These are phyloP conservation scores for Plasmodium relictum DNA, from an alignment of 169 alveolate species.

Conservation along the genomic window DNA sequence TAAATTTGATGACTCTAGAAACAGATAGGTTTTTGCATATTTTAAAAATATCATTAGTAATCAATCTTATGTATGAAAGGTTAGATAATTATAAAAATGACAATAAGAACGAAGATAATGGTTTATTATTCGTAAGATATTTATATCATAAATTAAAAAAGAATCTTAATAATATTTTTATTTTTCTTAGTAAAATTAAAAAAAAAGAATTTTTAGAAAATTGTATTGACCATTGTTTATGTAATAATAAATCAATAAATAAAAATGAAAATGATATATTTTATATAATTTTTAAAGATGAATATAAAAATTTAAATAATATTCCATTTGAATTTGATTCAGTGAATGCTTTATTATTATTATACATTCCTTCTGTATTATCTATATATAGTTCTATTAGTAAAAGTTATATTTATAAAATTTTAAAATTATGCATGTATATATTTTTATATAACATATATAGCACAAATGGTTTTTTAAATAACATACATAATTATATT, in stretches of 20 bases:
- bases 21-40: constrained; percentile 4
- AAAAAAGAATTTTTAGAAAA: constrained; percentile 28
- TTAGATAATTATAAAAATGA: neutral
- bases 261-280: neutral
- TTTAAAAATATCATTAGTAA: constrained; percentile 2
- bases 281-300: constrained; percentile 3
- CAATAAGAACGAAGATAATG: neutral
- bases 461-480: neutral
- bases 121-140: constrained; percentile 2
- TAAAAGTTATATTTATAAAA: neutral
- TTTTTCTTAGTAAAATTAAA: constrained; percentile 7
- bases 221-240: constrained; percentile 11
- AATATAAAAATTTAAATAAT: neutral
- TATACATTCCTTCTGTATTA: constrained; percentile 31
- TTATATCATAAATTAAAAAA: constrained; percentile 23
- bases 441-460: constrained; percentile 25
- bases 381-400: constrained; percentile 17
- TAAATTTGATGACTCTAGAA: constrained; percentile 1
- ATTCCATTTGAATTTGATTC: neutral
- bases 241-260: neutral
- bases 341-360: neutral
- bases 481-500: neutral
- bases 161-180: constrained; percentile 31
- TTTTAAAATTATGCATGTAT: constrained; percentile 43
- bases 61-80: constrained; percentile 23